Evolutionary conservation across 495 filamentous ascomycete genomes (phyloP), one percentile per base, ranked within the genome.

Genomic region (Trichoderma orchidacearum): DNA sequence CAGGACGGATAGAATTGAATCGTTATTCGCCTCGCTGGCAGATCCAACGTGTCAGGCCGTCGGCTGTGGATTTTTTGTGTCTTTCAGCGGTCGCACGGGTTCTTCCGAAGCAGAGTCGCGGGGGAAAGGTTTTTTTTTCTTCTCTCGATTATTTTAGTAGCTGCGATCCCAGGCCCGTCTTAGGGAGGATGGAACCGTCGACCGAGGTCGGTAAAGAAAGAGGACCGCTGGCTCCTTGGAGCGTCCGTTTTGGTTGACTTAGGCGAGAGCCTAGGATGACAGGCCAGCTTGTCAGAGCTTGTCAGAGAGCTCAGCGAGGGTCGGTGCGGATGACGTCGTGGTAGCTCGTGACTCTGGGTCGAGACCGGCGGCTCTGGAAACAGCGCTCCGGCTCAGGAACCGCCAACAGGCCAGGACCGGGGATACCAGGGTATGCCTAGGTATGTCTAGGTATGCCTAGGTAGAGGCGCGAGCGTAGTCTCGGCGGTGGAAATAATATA

Each of bases 141-240:
- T n/a, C n/a, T n/a, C n/a, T n/a, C 8, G 1, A 27, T 11, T 12
- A 1, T 23, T 25, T 48, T 18, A 48, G 21, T 48, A 48, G 15
- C 41, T 4, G 41, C 41, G 27, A 27, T 48, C 41, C 41, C 41
- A 48, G n/a, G 53, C 32, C 18, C 17, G 53, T 45, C 53, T 38
- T 55, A 55, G 23, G 53, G 53, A 41, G 53, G 53, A 32, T 55
- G 53, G 32, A 28, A 55, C 18, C 34, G 53, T 38, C 53, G 53
- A 30, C 53, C 53, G 53, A 55, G 53, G 32, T 38, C 53, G 31
- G 53, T 55, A 38, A 55, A 38, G 53, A 38, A 55, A 29, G 53
- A 38, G 23, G 53, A 55, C 13, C 53, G 53, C 53, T 38, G 53
- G 28, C 53, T 38, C 30, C 53, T 35, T 55, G 34, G 32, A 35